phyloP scores from a whole-genome alignment of 768 basidiomycete species.

The Leccinellum albellum region DNA sequence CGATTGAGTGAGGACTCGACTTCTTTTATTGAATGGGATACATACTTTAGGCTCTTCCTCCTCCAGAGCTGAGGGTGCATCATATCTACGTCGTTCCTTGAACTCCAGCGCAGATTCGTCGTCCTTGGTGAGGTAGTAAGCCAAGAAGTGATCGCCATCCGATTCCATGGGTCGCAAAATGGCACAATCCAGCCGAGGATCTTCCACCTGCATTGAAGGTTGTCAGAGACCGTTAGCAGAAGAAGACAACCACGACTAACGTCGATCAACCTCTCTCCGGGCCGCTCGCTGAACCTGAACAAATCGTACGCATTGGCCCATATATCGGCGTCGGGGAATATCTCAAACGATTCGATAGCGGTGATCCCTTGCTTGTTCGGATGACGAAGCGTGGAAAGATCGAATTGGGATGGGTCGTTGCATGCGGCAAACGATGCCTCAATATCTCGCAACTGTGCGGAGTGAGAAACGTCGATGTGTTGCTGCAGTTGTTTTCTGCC shows the following conservation, averaged over 20 bases:
- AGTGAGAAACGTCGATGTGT: constrained; percentile 66
- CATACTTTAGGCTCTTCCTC: constrained; percentile 57
- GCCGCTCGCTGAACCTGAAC: constrained; percentile 81
- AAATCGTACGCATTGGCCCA: constrained; percentile 90
- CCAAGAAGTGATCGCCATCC: constrained; percentile 83
- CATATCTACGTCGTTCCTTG: constrained; percentile 50
- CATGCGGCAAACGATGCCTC: constrained; percentile 67
- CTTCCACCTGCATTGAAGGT: constrained; percentile 49
- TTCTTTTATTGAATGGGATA: not conserved
- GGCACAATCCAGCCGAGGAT: constrained; percentile 80
- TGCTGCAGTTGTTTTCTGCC: constrained; percentile 47
- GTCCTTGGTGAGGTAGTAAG: constrained; percentile 77
- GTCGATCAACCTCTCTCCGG: constrained; percentile 71
- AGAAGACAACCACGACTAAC: constrained; percentile 36
- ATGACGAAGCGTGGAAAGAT: constrained; percentile 59
- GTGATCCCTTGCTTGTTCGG: constrained; percentile 74
- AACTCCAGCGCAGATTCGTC: constrained; percentile 67
- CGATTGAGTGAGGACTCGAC: not conserved
- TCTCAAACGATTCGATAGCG: constrained; percentile 77
- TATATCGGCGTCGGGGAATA: constrained; percentile 79
- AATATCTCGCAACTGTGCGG: constrained; percentile 73
- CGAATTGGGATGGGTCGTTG: constrained; percentile 52
- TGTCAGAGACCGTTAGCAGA: not conserved
- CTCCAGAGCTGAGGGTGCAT: constrained; percentile 43
- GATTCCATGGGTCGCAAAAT: constrained; percentile 85